phyloP scores from a whole-genome alignment of 176 grass and related monocot species.

The Tuctoria greenei region DNA sequence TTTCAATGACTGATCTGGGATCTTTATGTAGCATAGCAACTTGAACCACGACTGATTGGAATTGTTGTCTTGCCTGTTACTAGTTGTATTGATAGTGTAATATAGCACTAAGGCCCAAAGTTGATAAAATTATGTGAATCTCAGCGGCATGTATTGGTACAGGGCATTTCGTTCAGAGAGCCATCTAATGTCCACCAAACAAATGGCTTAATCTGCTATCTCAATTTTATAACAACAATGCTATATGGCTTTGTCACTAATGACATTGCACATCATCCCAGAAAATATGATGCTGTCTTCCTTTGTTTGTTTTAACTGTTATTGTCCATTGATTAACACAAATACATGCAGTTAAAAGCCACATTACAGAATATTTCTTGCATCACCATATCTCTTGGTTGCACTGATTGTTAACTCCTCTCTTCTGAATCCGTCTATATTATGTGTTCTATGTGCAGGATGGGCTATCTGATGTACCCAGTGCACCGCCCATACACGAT shows the following conservation, averaged over 20 bases:
- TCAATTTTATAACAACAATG: background rate
- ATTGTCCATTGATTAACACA: background rate
- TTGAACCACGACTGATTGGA: background rate
- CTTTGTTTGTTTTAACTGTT: background rate
- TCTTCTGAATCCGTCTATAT: background rate
- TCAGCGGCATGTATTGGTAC: background rate
- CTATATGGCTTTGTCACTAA: background rate
- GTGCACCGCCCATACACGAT: conserved; percentile 89
- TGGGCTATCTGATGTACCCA: conserved; percentile 69
- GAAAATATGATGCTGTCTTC: background rate
- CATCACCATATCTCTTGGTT: background rate
- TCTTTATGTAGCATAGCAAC: background rate
- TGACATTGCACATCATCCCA: background rate
- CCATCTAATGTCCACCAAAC: background rate
- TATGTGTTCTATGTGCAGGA: conserved; percentile 43
- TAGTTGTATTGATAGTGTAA: background rate
- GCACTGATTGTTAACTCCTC: background rate
- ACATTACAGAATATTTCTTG: conserved; percentile 11
- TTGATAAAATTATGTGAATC: background rate
- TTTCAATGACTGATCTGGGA: background rate
- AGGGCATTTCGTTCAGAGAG: background rate
- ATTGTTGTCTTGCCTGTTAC: background rate
- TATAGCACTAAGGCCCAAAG: background rate
- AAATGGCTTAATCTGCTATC: background rate
- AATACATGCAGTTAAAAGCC: background rate